Percentiles rank a stretch among this genome's conserved stretches.
Conservation (phyloP, 768 basidiomycete genomes). For the Mycena metata region DNA sequence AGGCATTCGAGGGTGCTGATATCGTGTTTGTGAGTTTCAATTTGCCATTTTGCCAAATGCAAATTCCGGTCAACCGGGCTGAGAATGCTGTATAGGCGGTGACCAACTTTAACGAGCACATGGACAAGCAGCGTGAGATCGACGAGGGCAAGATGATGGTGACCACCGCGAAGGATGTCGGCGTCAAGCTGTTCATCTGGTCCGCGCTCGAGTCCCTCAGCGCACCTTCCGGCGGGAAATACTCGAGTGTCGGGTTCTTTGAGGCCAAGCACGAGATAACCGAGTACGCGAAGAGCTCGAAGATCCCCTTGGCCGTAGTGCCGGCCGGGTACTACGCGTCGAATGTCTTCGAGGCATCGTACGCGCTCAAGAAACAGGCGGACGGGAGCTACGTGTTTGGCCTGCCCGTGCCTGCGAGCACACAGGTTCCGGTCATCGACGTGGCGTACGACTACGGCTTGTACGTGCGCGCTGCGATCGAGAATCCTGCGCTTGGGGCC, state of each 20-base stretch:
- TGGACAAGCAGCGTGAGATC: constrained; percentile 29
- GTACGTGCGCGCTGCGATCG: constrained; percentile 32
- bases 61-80: neutral
- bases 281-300: constrained; percentile 23
- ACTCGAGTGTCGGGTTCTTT: constrained; percentile 19
- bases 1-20: constrained; percentile 29
- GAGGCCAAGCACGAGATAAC: constrained; percentile 30
- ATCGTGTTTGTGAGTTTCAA: constrained; percentile 21
- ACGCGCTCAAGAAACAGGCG: constrained; percentile 26
- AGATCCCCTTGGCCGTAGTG: constrained; percentile 26
- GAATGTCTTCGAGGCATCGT: constrained; percentile 29
- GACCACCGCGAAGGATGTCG: constrained; percentile 18
- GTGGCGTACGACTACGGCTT: constrained; percentile 32
- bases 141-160: constrained; percentile 31
- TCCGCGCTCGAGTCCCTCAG: constrained; percentile 31
- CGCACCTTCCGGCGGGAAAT: constrained; percentile 21
- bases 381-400: constrained; percentile 33
- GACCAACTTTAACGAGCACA: constrained; percentile 33
- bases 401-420: constrained; percentile 18
- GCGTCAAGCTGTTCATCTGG: constrained; percentile 29
- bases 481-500: constrained; percentile 18
- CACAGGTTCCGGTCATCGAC: constrained; percentile 26
- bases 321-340: constrained; percentile 25
- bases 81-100: constrained; percentile 5
- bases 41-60: too few relatives aligned